phyloP scores from a whole-genome alignment of 2,329 filamentous ascomycete genomes.

The Coleophoma eucalyptorum region DNA sequence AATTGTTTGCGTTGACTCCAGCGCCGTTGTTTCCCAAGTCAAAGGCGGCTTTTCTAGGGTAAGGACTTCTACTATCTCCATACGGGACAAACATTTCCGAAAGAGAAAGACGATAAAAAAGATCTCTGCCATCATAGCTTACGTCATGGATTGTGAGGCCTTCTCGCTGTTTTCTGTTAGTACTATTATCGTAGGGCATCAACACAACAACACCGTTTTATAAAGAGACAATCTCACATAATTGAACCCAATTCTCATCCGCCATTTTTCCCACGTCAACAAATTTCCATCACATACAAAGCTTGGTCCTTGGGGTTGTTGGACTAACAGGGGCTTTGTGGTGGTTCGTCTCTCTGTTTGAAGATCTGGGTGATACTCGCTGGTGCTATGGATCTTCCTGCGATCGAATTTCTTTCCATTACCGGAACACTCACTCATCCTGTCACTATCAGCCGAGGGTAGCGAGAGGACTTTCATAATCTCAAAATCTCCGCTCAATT shows the following conservation, averaged over 20 bases:
- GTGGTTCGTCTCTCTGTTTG: constrained; percentile 32
- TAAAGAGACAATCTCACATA: constrained; percentile 18
- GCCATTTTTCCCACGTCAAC: constrained; percentile 52
- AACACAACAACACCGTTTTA: no score
- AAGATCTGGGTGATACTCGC: constrained; percentile 30
- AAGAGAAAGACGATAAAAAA: constrained; percentile 54
- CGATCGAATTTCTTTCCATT: neutral
- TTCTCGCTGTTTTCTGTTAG: constrained; percentile 35
- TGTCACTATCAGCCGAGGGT: neutral
- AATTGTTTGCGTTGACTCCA: constrained; percentile 62
- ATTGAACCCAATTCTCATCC: constrained; percentile 61
- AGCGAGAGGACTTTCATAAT: neutral
- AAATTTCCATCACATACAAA: constrained; percentile 43
- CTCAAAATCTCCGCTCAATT: neutral
- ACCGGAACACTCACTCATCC: neutral
- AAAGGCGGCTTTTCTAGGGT: constrained; percentile 64
- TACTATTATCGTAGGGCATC: no score
- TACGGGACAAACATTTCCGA: constrained; percentile 64
- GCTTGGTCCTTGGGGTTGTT: constrained; percentile 59
- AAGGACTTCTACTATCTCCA: constrained; percentile 57
- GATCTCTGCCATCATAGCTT: constrained; percentile 52
- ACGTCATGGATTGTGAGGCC: constrained; percentile 59
- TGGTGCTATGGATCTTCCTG: neutral
- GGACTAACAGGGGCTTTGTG: constrained; percentile 57
- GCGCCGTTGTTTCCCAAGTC: constrained; percentile 66